Percentiles rank a stretch among this genome's conserved stretches.
Evolutionary conservation across 345 rosid genomes (phyloP).

Genomic region (Boechera divaricarpa): DNA sequence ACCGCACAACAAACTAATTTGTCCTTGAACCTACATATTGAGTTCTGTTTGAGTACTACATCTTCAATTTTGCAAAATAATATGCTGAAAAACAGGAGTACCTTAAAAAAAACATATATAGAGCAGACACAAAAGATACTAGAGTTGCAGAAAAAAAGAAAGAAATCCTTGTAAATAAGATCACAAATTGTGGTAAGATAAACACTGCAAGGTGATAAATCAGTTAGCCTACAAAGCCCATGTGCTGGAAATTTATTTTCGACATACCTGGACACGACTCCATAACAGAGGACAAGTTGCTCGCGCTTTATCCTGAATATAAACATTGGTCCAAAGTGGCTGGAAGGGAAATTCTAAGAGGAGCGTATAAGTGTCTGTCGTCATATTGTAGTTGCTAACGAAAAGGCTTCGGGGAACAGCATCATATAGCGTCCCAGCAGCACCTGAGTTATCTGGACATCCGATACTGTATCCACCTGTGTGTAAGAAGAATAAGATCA

Average conservation of each 20-base stretch:
- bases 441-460: slow-evolving; percentile 93
- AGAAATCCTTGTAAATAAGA: slow-evolving; percentile 9
- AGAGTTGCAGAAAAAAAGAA: slow-evolving; percentile 2
- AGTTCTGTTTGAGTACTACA: slow-evolving; percentile 41
- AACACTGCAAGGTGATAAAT: slow-evolving; percentile 15
- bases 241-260: slow-evolving; percentile 22
- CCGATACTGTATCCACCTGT: slow-evolving; percentile 86
- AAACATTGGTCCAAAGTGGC: slow-evolving; percentile 94
- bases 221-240: slow-evolving; percentile 17
- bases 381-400: slow-evolving; percentile 81
- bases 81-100: slow-evolving; percentile 20
- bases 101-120: neutral
- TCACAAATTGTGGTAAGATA: slow-evolving; percentile 20
- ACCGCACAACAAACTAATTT: slow-evolving; percentile 72
- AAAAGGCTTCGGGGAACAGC: slow-evolving; percentile 94
- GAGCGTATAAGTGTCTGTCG: slow-evolving; percentile 91
- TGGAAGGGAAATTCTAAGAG: slow-evolving; percentile 95
- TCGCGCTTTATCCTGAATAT: slow-evolving; percentile 81
- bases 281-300: slow-evolving; percentile 97
- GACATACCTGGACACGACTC: slow-evolving; percentile 99
- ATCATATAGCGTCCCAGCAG: slow-evolving; percentile 96
- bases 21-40: slow-evolving; percentile 84
- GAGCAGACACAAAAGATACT: slow-evolving; percentile 18
- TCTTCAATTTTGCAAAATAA: slow-evolving; percentile 34
- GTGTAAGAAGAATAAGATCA: slow-evolving; percentile 34